Percentiles rank a stretch among this genome's conserved stretches.
Conservation (phyloP, 257 asterid genomes). For the Coffea canephora region DNA sequence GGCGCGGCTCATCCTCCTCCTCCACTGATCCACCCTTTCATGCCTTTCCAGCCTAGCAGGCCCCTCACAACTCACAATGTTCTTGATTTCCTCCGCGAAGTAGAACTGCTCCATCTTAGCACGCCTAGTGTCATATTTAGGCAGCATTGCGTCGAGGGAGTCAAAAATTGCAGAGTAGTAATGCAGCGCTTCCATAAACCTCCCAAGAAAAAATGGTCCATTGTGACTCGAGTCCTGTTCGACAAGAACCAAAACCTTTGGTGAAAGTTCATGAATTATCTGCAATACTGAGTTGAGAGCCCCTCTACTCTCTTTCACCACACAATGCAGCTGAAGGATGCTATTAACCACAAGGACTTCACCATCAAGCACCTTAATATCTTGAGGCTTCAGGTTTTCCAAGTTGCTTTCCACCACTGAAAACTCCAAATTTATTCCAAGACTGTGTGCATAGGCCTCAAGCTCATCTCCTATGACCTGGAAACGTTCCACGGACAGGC, state of each 20-base stretch:
- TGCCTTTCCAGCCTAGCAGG: conserved; percentile 75
- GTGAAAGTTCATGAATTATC: conserved; percentile 56
- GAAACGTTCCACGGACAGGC: conserved; percentile 36
- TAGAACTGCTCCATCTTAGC: conserved; percentile 82
- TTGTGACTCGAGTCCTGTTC: conserved; percentile 85
- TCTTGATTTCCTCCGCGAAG: conserved; percentile 80
- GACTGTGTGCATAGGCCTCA: conserved; percentile 37
- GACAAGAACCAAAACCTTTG: conserved; percentile 56
- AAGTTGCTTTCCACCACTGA: conserved; percentile 48
- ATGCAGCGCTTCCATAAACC: conserved; percentile 82
- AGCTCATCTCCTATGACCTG: conserved; percentile 56
- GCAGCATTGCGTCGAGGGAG: conserved; percentile 67
- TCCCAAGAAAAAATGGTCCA: conserved; percentile 72
- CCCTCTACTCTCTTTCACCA: conserved; percentile 77
- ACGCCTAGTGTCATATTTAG: conserved; percentile 61
- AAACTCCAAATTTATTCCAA: conserved; percentile 46
- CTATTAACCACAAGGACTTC: conserved; percentile 65
- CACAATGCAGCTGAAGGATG: conserved; percentile 70
- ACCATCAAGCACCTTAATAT: conserved; percentile 41
- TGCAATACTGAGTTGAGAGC: conserved; percentile 66
- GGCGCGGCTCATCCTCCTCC: conserved; percentile 84
- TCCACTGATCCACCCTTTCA: conserved; percentile 83
- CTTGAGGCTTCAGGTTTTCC: conserved; percentile 54
- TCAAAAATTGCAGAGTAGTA: conserved; percentile 77
- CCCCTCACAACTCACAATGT: conserved; percentile 79